Conservation (phyloP, 1,139 yeast species). For the Debaryomyces sp. region DNA sequence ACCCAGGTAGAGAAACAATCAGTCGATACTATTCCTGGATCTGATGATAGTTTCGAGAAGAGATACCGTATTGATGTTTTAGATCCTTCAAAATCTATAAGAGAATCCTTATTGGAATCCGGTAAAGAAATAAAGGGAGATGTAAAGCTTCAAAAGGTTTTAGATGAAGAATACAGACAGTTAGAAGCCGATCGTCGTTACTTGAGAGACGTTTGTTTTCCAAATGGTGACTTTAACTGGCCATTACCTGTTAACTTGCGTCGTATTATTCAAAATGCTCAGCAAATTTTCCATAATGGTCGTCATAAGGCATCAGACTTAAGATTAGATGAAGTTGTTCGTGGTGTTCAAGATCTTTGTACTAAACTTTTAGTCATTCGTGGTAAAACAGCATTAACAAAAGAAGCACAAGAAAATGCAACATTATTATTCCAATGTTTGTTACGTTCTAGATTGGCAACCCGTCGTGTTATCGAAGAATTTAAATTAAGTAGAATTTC, state of each 20-base stretch:
- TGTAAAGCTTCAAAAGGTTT: constrained; percentile 71
- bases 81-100: constrained; percentile 64
- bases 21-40: constrained; percentile 95
- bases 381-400: constrained; percentile 71
- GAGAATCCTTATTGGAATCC: constrained; percentile 78
- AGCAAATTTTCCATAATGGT: constrained; percentile 94
- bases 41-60: constrained; percentile 78
- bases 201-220: constrained; percentile 78
- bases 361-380: constrained; percentile 74
- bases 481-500: constrained; percentile 83
- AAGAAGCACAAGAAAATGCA: constrained; percentile 93
- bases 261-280: constrained; percentile 96
- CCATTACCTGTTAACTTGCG: constrained; percentile 97
- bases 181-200: constrained; percentile 74
- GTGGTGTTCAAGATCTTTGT: constrained; percentile 71
- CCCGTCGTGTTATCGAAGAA: constrained; percentile 91
- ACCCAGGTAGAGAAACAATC: constrained; percentile 97
- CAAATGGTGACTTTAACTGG: constrained; percentile 95
- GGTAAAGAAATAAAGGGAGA: constrained; percentile 94
- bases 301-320: constrained; percentile 89
- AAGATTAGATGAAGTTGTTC: constrained; percentile 77
- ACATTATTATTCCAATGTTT: constrained; percentile 88
- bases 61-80: constrained; percentile 88
- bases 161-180: constrained; percentile 86
- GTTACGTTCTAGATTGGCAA: constrained; percentile 86